Conservation (phyloP, 805 yeast genomes). For the Candida ponderosae region DNA sequence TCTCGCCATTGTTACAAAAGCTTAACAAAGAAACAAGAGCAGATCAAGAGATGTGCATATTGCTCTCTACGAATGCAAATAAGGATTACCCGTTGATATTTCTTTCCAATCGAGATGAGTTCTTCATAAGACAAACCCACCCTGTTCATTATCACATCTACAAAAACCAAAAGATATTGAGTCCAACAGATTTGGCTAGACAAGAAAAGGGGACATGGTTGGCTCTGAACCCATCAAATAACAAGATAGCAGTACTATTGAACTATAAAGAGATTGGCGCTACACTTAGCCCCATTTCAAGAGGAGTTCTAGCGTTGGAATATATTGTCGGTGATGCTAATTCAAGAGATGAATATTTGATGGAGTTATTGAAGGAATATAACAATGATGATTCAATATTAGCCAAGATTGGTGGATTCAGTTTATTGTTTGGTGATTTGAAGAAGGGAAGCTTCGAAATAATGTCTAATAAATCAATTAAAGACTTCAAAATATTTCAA, state of each 20-base stretch:
- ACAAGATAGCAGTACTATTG: conserved; percentile 64
- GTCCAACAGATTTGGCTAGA: conserved; percentile 71
- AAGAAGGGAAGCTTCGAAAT: conserved; percentile 21
- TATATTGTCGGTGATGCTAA: conserved; percentile 23
- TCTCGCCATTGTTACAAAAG: neutral
- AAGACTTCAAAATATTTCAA: conserved; percentile 23
- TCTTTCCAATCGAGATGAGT: conserved; percentile 86
- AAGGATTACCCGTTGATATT: conserved; percentile 70
- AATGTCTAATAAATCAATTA: conserved; percentile 17
- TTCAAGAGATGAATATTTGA: conserved; percentile 15
- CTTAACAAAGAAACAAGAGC: conserved; percentile 2
- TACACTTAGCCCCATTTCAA: conserved; percentile 23
- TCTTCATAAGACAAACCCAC: conserved; percentile 62
- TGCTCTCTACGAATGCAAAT: conserved; percentile 59
- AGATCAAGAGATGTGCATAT: conserved; percentile 61
- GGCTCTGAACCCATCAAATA: conserved; percentile 49
- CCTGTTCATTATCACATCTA: conserved; percentile 36
- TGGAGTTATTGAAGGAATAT: conserved; percentile 10
- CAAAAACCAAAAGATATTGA: conserved; percentile 30
- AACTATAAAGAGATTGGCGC: conserved; percentile 52
- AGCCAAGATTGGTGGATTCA: conserved; percentile 22
- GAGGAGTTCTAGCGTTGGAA: conserved; percentile 38
- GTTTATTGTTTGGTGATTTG: conserved; percentile 29
- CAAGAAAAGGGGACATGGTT: conserved; percentile 88
- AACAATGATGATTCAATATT: conserved; percentile 10